Evolutionary conservation across 78 protist species (phyloP), one percentile per base, ranked within the genome.

Genomic region (Corallochytrium limacisporum): DNA sequence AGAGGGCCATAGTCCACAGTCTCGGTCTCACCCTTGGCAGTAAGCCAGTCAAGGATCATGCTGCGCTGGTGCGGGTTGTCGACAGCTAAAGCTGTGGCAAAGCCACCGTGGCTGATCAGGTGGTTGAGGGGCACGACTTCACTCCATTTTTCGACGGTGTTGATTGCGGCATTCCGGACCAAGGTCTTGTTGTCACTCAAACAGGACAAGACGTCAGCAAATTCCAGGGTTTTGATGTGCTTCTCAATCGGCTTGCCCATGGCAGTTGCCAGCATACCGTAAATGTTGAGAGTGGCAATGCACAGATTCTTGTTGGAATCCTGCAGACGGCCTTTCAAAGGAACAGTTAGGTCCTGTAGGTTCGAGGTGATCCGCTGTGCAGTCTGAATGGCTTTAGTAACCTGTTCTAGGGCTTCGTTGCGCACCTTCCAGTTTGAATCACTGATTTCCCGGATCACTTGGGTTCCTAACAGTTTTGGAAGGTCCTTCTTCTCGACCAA

Each of bases 221-320:
- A 3, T 3, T 24, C 33, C 18, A 13, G 29, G 26, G 10, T 7
- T 5, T 20, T 6, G 26, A 26, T 1, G 9, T 35, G 7, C 16
- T 24, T 4, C 9, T 6, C 49, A 13, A 6, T 2, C 39, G 10
- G 31, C n/a, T 48, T n/a, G n/a, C 66, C 66, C 53, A 60, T 43
- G 29, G 53, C 49, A 5, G 38, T 5, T 0, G 38, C 66, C 4
- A 43, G 4, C 24, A 2, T 12, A 24, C 37, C 51, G 29, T 10
- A 6, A 4, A 35, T 32, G 24, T 29, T 2, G 54, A 60, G 3
- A 8, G 66, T 36, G 7, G 4, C 43, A 35, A 10, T 29, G 39
- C 22, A 24, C n/a, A 43, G 66, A 12, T 42, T 39, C 66, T 60
- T 39, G 66, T 60, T 60, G 44, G 32, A 6, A 22, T 60, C 66